Evolutionary conservation across 257 asterid genomes (phyloP), one percentile per base, ranked within the genome.

Genomic region (Solanum sparsipilum): DNA sequence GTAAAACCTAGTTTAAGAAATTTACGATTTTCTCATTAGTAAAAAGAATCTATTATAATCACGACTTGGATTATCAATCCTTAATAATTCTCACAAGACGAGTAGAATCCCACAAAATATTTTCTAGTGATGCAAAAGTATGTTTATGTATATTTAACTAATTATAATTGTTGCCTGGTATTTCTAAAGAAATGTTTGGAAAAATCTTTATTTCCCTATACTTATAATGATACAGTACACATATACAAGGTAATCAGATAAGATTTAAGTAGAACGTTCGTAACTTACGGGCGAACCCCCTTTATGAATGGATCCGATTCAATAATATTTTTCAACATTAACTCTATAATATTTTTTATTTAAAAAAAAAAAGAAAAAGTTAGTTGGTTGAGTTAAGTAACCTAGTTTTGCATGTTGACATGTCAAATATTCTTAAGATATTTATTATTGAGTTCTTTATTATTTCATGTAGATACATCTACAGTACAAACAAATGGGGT

Each of bases 341-440:
- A 68, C 5, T 29, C 23, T 70, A 25, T 72, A 1, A 0, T 32
- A 13, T 70, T 15, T 1, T 13, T 72, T 72, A 18, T 72, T 5
- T 6, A 8, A 34, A 73, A 9, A 8, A 34, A 73, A 9, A 20
- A 2, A 73, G 46, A 73, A n/a, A 76, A 29, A 71, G 1, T 75
- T 36, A 79, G 85, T 82, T 48, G 85, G 39, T 82, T 82, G 87
- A 88, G 92, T 93, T 94, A 92, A 94, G 97, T 93, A 34, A 94
- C 88, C 94, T 84, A 90, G 89, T 63, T 88, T 91, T 86, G 87
- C 86, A 86, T 89, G 90, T 87, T 89, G 88, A 90, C 92, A 91
- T 93, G 94, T 91, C 92, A 92, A 87, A 88, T 39, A 90, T 87
- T 92, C 90, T 56, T 86, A 84, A 67, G 41, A 63, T 38, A 44